Conservation (phyloP, 2,329 filamentous ascomycete genomes). For the Aspergillus oerlinghausenensis region DNA sequence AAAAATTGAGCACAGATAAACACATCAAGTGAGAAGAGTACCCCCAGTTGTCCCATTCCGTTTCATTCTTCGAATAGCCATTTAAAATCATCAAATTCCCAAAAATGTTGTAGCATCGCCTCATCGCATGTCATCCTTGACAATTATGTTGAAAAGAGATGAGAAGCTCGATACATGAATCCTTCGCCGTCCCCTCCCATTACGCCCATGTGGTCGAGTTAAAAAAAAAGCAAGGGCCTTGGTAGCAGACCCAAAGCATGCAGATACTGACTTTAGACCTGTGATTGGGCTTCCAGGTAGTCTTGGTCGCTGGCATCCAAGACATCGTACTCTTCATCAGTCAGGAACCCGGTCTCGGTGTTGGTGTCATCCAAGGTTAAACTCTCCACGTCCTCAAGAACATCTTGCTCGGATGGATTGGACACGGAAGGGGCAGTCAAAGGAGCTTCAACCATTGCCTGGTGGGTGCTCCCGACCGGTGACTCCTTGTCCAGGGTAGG, state of each 20-base stretch:
- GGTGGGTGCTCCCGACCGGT: conserved; percentile 72
- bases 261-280: neutral
- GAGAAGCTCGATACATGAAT: neutral
- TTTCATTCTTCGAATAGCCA: neutral
- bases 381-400: conserved; percentile 54
- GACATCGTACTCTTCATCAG: conserved; percentile 97
- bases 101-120: neutral
- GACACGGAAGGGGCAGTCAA: conserved; percentile 32
- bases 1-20: neutral
- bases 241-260: conserved; percentile 4
- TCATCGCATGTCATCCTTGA: neutral
- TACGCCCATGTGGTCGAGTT: neutral
- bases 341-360: conserved; percentile 72
- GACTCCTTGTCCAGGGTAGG: conserved; percentile 95
- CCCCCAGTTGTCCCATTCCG: neutral
- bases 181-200: neutral
- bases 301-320: conserved; percentile 93
- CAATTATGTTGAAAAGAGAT: neutral
- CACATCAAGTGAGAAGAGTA: neutral
- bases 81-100: neutral
- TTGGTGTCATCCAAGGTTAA: conserved; percentile 48
- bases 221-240: neutral
- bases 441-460: conserved; percentile 38
- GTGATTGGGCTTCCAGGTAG: conserved; percentile 49
- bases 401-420: conserved; percentile 46